Base-by-base conservation (phyloP, 495 filamentous ascomycete genomes). In the Trichoderma asperelloides region DNA sequence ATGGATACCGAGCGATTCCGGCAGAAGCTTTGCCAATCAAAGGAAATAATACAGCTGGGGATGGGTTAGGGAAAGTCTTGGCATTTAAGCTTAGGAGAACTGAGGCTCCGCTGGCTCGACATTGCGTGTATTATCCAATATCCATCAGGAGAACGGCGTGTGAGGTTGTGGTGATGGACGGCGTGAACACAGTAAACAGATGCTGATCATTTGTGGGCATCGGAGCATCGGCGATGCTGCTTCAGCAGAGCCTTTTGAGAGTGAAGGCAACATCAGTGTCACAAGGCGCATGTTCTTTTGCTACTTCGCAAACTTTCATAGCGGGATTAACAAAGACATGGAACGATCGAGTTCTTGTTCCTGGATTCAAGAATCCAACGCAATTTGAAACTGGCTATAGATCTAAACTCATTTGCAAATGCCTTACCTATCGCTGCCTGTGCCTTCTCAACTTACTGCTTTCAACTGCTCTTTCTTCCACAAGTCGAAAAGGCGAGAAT, bases 51-150 rank as follows among this genome's bases (percentile, higher is more conserved):
- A n/a, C 18, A 11, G 49, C 18, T 55, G 49, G 21, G 49, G 15
- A 3, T 7, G 45, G 12, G 5, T 13, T 13, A 49, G n/a, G 33
- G 33, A 55, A 55, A 55, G 49, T 55, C 49, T 55, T 55, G 49
- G 49, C 49, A 55, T 55, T 55, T 23, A 55, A 55, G n/a, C 49
- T 55, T 55, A 55, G n/a, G 49, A 55, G 43, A 55, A 55, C 3
- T 25, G 49, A 55, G 18, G 49, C 8, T 55, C 49, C 49, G 49
- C 16, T 55, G 43, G 43, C 15, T 47, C n/a, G 43, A 47, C n/a
- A 47, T 47, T 47, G 43, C 15, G n/a, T 8, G 33, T 37, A 37
- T 37, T 37, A 8, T 0, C 33, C 5, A 7, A 37, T 37, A 37
- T 37, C 5, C 33, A 37, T 37, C 33, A n/a, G 43, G 43, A 16